A percentile compares a stretch with the other conserved stretches of the same genome.
phyloP scores from a whole-genome alignment of 2,329 filamentous ascomycete species.

The Neurospora crassa region DNA sequence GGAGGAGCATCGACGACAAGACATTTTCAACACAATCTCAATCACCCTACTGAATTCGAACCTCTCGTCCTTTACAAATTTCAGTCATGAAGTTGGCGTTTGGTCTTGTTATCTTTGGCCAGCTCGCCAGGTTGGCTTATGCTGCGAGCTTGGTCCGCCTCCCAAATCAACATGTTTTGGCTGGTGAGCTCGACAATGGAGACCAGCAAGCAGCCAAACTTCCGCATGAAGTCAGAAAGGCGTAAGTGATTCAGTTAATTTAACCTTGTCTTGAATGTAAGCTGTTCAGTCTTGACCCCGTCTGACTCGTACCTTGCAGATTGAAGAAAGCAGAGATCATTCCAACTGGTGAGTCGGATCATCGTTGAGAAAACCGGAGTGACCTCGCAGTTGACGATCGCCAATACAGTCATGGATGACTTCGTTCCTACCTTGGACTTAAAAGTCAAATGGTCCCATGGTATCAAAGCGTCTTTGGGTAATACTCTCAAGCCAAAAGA shows the following conservation, averaged over 20 bases:
- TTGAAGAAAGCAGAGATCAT: constrained; percentile 19
- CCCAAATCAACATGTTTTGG: constrained; percentile 1
- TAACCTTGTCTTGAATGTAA: not conserved
- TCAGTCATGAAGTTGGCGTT: not conserved
- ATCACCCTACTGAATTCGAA: not conserved
- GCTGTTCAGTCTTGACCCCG: not conserved
- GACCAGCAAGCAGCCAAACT: not conserved
- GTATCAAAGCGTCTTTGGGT: constrained; percentile 38
- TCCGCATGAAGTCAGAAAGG: constrained; percentile 3
- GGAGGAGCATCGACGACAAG: not conserved
- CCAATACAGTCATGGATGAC: constrained; percentile 42
- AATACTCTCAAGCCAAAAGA: constrained; percentile 34
- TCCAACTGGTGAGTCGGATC: constrained; percentile 12
- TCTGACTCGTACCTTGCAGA: constrained; percentile 3
- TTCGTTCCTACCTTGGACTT: constrained; percentile 46
- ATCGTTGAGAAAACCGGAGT: not conserved
- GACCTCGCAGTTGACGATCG: not conserved
- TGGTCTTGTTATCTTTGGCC: not conserved
- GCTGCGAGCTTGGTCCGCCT: not conserved
- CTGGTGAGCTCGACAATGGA: not conserved
- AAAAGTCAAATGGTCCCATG: constrained; percentile 34
- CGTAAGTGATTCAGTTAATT: not conserved
- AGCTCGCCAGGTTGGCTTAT: not conserved
- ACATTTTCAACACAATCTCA: not conserved
- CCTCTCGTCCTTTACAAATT: not conserved